Base-by-base conservation (phyloP, 192 early-diverging fungal genomes). In the Diversispora eburnea region DNA sequence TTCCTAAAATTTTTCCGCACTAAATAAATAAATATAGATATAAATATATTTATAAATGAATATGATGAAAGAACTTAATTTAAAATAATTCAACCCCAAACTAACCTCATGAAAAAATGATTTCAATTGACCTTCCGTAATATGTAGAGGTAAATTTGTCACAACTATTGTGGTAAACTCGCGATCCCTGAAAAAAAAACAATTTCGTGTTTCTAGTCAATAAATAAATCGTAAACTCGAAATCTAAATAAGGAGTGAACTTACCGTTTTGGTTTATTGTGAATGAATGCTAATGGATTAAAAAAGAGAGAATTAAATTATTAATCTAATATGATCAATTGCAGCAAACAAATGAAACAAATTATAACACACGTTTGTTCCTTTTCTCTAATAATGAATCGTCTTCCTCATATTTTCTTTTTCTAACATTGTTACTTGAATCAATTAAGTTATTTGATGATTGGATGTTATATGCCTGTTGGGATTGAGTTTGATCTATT, bases 41-140 rank as follows among this genome's bases (percentile, higher is more conserved):
- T 17, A 13, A 51, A 12, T 8, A 51, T 51, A 13, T 13, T 51
- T 12, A 51, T 12, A 51, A 8, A 51, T 51, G 5, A 51, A 51
- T 42, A 62, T 5, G 6, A 42, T 42, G 5, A 43, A 17, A 15
- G 10, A 17, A n/a, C 15, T 41, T 15, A 15, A n/a, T 25, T 25
- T 13, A 8, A 33, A 59, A 59, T 59, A 59, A 22, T 33, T 25
- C 20, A 41, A 43, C 25, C 41, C 17, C 20, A 6, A 3, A 62
- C 10, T 41, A 41, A 62, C 60, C 22, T 51, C 49, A 52, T 67
- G n/a, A 20, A 67, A 67, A 17, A 67, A 12, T 9, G 8, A 22
- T 52, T 67, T 67, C n/a, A 67, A 67, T 49, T 67, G 33, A 3
- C 66, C 66, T 49, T 67, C 66, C 12, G 25, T 67, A 39, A 52